phyloP scores from a whole-genome alignment of 495 filamentous ascomycete genomes.

The Penicillium desertorum region DNA sequence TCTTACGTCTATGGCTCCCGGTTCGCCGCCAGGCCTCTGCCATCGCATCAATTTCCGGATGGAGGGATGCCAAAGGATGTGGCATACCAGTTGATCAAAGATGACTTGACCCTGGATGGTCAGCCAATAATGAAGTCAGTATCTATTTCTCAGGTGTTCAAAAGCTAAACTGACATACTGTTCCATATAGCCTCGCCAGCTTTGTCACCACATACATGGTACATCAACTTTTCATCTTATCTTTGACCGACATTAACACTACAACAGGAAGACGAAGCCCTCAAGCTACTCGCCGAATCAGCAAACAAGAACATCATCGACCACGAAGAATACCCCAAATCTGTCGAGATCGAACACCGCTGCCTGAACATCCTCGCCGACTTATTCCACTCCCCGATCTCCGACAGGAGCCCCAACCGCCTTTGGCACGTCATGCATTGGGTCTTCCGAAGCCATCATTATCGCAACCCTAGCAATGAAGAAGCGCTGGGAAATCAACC shows the following conservation, averaged over 20 bases:
- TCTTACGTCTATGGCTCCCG: slow-evolving; percentile 21
- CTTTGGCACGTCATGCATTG: slow-evolving; percentile 82
- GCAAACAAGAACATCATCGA: slow-evolving; percentile 90
- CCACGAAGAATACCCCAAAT: slow-evolving; percentile 86
- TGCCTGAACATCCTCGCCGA: slow-evolving; percentile 87
- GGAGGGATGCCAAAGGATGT: slow-evolving; percentile 20
- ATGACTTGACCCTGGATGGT: slow-evolving; percentile 19
- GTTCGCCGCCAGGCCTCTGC: slow-evolving; percentile 18
- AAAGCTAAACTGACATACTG: neutral
- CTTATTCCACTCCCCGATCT: slow-evolving; percentile 70
- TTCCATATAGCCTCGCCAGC: slow-evolving; percentile 17
- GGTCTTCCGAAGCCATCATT: slow-evolving; percentile 87
- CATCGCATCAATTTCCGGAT: slow-evolving; percentile 12
- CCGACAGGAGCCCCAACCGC: slow-evolving; percentile 48
- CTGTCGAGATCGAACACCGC: slow-evolving; percentile 82
- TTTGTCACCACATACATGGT: slow-evolving; percentile 28
- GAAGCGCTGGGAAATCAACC: slow-evolving; percentile 82
- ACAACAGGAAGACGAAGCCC: slow-evolving; percentile 74
- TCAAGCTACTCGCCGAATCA: slow-evolving; percentile 83
- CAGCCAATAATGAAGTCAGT: slow-evolving; percentile 18
- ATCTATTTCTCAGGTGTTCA: neutral
- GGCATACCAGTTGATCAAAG: slow-evolving; percentile 20
- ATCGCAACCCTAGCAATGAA: slow-evolving; percentile 87
- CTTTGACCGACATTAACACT: neutral
- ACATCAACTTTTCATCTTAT: neutral